Evolutionary conservation across 148 eudicot species (phyloP), one percentile per base, ranked within the genome.

Genomic region (Chenopodium quinoa): DNA sequence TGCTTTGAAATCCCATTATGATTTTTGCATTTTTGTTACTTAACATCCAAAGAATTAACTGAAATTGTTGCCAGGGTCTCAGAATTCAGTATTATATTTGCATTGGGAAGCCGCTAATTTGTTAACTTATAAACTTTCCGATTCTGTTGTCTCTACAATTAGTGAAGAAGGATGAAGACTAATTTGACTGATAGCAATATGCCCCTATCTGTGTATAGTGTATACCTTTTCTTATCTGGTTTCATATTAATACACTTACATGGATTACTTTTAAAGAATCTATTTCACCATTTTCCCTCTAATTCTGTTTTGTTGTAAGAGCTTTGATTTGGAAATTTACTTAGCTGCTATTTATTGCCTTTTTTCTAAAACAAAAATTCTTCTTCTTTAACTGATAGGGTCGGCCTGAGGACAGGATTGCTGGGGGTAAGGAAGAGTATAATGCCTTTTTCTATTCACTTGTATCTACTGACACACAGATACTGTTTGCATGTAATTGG

Each of bases 401-500:
- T 79, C 91, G 91, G 73, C 86, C 87, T 85, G 95, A 96, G 83
- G 99, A 96, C 86, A 89, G 99, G 84, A 77, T 93, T 91, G 94
- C 97, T 27, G 98, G 99, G n/a, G 99, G 98, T 73, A 93, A 93
- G 82, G 99, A 96, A 78, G 98, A 93, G 86, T 93, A 96, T 82
- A 96, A 93, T 87, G 99, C 99, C 48, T 93, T 96, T 85, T 96
- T 93, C 85, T 96, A 96, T 85, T 96, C 98, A 40, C 95, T 96
- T 75, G 99, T 96, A 40, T 96, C 99, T 44, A 96, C 99, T 6
- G 99, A 93, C 88, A 93, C 99, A 29, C 98, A 96, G 94, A 97
- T 96, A 82, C 73, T n/a, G 29, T 27, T 16, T 34, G 40, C 56
- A 25, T 37, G 17, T 40, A n/a, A 31, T 65, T 20, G 25, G 46